These are phyloP conservation scores for Hygrophoropsis aurantiaca DNA, from an alignment of 768 basidiomycete genomes.

Conservation along the genomic window DNA sequence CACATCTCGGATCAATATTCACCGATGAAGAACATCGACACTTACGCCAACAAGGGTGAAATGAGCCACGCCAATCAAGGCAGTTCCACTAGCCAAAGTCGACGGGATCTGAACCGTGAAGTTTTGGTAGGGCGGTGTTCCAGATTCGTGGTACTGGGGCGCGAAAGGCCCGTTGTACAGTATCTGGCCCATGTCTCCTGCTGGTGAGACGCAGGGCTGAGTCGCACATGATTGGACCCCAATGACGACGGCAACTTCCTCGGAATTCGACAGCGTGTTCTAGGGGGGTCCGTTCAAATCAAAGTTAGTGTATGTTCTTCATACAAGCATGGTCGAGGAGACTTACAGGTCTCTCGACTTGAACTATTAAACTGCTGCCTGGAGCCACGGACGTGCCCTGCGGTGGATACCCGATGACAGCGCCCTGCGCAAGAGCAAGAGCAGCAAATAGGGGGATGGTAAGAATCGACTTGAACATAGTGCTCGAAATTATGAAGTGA, in stretches of 20 bases:
- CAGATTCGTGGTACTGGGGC: conserved; percentile 31
- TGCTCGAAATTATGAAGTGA: no score
- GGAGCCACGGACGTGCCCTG: conserved; percentile 33
- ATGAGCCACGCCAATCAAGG: conserved; percentile 37
- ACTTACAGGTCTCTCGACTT: conserved; percentile 49
- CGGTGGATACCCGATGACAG: conserved; percentile 40
- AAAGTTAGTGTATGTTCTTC: no score
- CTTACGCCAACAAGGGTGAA: conserved; percentile 42
- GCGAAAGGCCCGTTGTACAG: conserved; percentile 46
- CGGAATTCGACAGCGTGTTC: conserved; percentile 37
- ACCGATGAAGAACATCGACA: conserved; percentile 1
- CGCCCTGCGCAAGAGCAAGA: conserved; percentile 41
- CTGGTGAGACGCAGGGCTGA: conserved; percentile 22
- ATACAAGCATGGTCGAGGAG: background rate
- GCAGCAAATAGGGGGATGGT: conserved; percentile 28
- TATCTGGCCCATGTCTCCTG: conserved; percentile 38
- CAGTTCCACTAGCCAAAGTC: conserved; percentile 23
- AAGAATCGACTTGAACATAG: conserved; percentile 17
- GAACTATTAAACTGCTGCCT: conserved; percentile 41
- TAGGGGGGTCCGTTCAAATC: conserved; percentile 18
- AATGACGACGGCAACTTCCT: conserved; percentile 47
- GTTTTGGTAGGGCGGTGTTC: conserved; percentile 42
- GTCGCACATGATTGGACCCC: conserved; percentile 40
- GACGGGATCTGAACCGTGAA: conserved; percentile 43
- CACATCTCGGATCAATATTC: background rate